phyloP scores from a whole-genome alignment of 176 grass and related monocot species.

The Metroxylon sagu region DNA sequence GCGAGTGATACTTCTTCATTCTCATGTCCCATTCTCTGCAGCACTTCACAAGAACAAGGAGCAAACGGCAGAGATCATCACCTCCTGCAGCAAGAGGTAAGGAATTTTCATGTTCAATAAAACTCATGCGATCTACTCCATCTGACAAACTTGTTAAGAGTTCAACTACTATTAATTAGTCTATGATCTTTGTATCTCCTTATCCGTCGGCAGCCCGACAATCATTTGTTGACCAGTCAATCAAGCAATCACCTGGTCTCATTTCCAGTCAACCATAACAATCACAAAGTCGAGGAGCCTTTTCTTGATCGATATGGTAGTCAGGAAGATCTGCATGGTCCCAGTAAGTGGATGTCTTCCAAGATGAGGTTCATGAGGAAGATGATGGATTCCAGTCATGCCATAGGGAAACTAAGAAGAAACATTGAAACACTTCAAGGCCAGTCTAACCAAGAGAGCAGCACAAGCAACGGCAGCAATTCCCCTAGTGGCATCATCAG shows the following conservation, averaged over 20 bases:
- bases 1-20: neutral
- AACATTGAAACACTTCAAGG: neutral
- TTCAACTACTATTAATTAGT: too few relatives aligned
- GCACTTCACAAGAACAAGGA: neutral
- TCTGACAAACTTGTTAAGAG: too few relatives aligned
- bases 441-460: neutral
- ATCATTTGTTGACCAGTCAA: conserved; percentile 37
- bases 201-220: conserved; percentile 31
- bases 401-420: neutral
- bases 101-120: conserved; percentile 6
- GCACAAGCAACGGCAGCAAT: neutral
- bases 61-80: neutral
- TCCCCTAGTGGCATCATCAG: neutral
- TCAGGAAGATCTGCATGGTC: conserved; percentile 11
- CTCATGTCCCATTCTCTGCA: neutral
- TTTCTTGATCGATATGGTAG: conserved; percentile 40
- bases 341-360: conserved; percentile 38
- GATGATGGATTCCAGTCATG: neutral
- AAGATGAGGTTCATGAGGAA: neutral
- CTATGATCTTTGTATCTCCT: neutral
- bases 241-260: conserved; percentile 17
- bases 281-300: conserved; percentile 28
- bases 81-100: neutral
- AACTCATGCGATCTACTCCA: too few relatives aligned
- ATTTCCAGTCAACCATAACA: conserved; percentile 35